phyloP scores from a whole-genome alignment of 192 early-diverging fungal species.

The Coemansia sp. region DNA sequence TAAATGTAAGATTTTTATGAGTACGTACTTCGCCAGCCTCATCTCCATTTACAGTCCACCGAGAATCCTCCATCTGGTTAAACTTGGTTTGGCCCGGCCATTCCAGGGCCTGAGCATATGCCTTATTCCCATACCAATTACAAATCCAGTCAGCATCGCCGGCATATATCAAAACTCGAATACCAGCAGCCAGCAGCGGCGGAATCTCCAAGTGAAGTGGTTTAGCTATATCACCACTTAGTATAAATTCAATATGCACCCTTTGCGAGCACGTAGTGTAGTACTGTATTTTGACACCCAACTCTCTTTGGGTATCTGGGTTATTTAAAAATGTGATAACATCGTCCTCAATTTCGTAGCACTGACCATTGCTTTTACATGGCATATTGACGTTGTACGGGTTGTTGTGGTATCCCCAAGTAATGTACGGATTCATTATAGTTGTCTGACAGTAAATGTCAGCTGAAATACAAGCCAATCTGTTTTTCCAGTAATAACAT shows the following conservation, averaged over 20 bases:
- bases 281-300: slow-evolving; percentile 72
- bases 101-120: slow-evolving; percentile 79
- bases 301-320: slow-evolving; percentile 67
- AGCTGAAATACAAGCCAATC: slow-evolving; percentile 83
- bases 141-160: slow-evolving; percentile 95
- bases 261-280: slow-evolving; percentile 85
- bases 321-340: slow-evolving; percentile 82
- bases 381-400: slow-evolving; percentile 91
- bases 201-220: slow-evolving; percentile 72
- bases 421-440: slow-evolving; percentile 60
- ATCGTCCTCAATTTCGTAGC: slow-evolving; percentile 81
- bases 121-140: slow-evolving; percentile 90
- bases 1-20: slow-evolving; percentile 77
- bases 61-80: slow-evolving; percentile 64
- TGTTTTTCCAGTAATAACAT: slow-evolving; percentile 83
- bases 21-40: slow-evolving; percentile 68
- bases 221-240: slow-evolving; percentile 88
- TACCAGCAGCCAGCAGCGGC: slow-evolving; percentile 74
- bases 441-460: slow-evolving; percentile 84
- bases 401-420: slow-evolving; percentile 82
- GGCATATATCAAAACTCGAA: slow-evolving; percentile 86
- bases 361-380: slow-evolving; percentile 81
- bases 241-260: slow-evolving; percentile 76
- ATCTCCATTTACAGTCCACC: slow-evolving; percentile 70
- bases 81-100: slow-evolving; percentile 81